phyloP scores from a whole-genome alignment of 2,329 filamentous ascomycete species.

The Tolypocladium sp. region DNA sequence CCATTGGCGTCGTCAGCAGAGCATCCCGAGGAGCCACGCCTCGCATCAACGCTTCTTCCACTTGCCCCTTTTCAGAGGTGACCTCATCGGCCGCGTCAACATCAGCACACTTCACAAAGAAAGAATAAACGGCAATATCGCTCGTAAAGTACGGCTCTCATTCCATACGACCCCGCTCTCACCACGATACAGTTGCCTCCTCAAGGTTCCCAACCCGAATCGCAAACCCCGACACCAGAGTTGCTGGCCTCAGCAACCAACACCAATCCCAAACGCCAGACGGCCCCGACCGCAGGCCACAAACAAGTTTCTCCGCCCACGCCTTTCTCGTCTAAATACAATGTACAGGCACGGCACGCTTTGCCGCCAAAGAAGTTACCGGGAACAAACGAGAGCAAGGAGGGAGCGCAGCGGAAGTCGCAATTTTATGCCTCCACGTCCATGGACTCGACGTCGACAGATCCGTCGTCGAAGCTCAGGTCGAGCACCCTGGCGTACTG shows the following conservation, averaged over 20 bases:
- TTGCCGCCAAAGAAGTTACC: neutral
- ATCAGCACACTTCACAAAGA: neutral
- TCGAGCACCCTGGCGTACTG: slow-evolving; percentile 84
- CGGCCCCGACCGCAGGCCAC: neutral
- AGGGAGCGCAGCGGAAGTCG: neutral
- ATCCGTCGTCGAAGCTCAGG: slow-evolving; percentile 40
- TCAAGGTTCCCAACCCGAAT: neutral
- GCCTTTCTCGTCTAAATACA: neutral
- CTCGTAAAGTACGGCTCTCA: neutral
- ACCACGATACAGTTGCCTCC: slow-evolving; percentile 6
- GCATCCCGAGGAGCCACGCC: neutral
- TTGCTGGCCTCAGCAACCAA: neutral
- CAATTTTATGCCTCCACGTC: slow-evolving; percentile 22
- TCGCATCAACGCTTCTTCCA: neutral
- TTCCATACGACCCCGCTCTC: neutral
- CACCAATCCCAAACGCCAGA: neutral
- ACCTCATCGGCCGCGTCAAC: neutral
- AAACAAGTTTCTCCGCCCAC: neutral
- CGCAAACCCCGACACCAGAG: neutral
- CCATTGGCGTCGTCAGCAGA: neutral
- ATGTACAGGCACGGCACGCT: neutral
- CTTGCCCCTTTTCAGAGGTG: neutral
- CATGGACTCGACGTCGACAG: slow-evolving; percentile 33
- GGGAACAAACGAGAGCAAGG: neutral
- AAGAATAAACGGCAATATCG: neutral